Base-by-base conservation (phyloP, 2,329 filamentous ascomycete species). In the Penicillium sp. region DNA sequence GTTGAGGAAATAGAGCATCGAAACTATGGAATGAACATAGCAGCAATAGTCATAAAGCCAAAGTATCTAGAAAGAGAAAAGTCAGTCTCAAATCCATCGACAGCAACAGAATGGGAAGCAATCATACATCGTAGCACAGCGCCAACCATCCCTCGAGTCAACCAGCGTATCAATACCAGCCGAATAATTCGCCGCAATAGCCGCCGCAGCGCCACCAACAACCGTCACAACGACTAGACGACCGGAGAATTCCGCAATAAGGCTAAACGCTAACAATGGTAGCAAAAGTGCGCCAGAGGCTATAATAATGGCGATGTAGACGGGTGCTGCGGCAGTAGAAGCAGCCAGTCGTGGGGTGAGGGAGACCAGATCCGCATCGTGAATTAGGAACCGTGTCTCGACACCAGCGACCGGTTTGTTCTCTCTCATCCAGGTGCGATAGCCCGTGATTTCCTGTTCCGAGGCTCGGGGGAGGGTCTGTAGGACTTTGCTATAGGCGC, bases 171-270 rank as follows among this genome's bases (percentile, higher is more conserved):
- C 73, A 38, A 70, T 63, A 6, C 74, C 73, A 6, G 69, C 57
- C 6, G 73, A 71, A 41, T 71, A 70, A 57, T 71, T 71, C n/a
- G 73, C 70, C 13, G 74, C 73, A 51, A 75, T 70, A n/a, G 70
- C 68, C 6, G 72, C 69, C 8, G 82, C 77, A 2, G 81, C 78
- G 0, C 78, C 72, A 0, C 78, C 81, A 0, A 85, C 80, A 0
- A 87, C 74, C 4, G 81, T 65, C 2, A 86, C 81, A 2, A 88
- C 80, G 0, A 81, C 80, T 62, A 88, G 78, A n/a, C 85, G 79
- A 2, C 81, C 83, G 0, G 81, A 68, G 59, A 87, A 85, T 6
- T 81, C 80, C 0, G 81, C 78, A 21, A 88, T 82, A 23, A 86
- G 76, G 6, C 79, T 71, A 66, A 88, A 89, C 0, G 83, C 80